A percentile compares a stretch with the other conserved stretches of the same genome.
Evolutionary conservation across 495 filamentous ascomycete genomes (phyloP).

Genomic region (Delitschia confertaspora): DNA sequence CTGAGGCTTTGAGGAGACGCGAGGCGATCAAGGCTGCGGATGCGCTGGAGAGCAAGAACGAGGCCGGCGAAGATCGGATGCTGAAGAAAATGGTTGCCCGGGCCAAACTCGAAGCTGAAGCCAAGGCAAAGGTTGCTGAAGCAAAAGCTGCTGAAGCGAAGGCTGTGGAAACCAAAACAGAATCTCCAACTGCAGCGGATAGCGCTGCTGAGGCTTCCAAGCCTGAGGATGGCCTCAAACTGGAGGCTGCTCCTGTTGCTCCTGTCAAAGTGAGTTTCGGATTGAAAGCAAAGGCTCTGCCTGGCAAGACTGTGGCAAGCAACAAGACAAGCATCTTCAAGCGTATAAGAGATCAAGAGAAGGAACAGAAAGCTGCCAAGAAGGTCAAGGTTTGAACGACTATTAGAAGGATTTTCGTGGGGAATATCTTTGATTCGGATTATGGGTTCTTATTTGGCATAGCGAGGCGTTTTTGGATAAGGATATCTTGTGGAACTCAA

Average conservation of each 20-base stretch:
- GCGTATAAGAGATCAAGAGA: conserved; percentile 15
- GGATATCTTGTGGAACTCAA: too few relatives aligned
- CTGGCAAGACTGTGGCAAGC: not conserved
- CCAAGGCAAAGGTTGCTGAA: conserved; percentile 37
- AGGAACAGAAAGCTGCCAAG: conserved; percentile 30
- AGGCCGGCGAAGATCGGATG: conserved; percentile 72
- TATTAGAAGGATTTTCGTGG: too few relatives aligned
- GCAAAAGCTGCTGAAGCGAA: conserved; percentile 2
- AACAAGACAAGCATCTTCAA: conserved; percentile 22
- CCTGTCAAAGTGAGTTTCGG: conserved; percentile 24
- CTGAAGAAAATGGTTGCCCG: conserved; percentile 72
- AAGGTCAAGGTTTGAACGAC: conserved; percentile 22
- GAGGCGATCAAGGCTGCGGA: conserved; percentile 79
- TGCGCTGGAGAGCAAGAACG: conserved; percentile 76
- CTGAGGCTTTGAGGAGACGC: conserved; percentile 67
- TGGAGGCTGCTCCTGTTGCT: not conserved
- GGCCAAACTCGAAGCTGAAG: conserved; percentile 52
- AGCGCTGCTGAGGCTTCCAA: not conserved
- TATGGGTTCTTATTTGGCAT: too few relatives aligned
- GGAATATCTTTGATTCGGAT: too few relatives aligned
- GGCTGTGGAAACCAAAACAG: conserved; percentile 1
- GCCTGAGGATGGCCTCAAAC: not conserved
- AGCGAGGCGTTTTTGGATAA: too few relatives aligned
- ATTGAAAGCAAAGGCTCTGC: conserved; percentile 12
- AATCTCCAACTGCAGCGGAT: conserved; percentile 2